phyloP scores from a whole-genome alignment of 2,329 filamentous ascomycete species.

The Colletotrichum siamense region DNA sequence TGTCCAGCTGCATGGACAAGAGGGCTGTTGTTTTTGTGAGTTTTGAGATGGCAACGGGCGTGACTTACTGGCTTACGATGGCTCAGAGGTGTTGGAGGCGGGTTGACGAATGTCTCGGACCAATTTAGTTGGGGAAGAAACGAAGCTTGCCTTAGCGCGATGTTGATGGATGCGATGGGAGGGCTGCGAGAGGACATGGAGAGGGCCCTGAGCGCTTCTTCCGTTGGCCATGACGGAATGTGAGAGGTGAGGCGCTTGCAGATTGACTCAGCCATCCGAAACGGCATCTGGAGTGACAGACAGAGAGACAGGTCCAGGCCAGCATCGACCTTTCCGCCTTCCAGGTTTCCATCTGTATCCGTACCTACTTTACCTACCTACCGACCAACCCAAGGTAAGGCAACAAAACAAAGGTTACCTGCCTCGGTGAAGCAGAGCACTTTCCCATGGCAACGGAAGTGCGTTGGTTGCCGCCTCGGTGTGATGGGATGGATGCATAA shows the following conservation, averaged over 20 bases:
- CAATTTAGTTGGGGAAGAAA: neutral
- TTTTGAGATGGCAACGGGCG: neutral
- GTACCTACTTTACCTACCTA: neutral
- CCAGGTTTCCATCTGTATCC: neutral
- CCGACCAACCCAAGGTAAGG: neutral
- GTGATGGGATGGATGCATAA: neutral
- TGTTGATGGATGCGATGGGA: neutral
- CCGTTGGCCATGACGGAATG: neutral
- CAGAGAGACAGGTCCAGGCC: neutral
- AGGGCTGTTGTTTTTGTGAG: neutral
- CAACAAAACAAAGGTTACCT: neutral
- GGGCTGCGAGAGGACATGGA: neutral
- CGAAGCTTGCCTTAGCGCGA: neutral
- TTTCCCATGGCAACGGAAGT: neutral
- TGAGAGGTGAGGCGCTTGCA: conserved; percentile 3
- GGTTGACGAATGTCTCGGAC: conserved; percentile 8
- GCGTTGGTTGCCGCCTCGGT: neutral
- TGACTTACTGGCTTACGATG: neutral
- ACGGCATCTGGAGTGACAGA: neutral
- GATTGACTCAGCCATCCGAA: neutral
- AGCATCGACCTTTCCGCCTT: neutral
- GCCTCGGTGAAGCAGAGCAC: neutral
- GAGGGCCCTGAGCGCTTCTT: neutral
- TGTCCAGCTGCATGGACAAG: neutral
- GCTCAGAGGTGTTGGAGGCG: neutral